A percentile compares a stretch with the other conserved stretches of the same genome.
Conservation (phyloP, 2,329 filamentous ascomycete species). For the Ceratocystis smalleyi region DNA sequence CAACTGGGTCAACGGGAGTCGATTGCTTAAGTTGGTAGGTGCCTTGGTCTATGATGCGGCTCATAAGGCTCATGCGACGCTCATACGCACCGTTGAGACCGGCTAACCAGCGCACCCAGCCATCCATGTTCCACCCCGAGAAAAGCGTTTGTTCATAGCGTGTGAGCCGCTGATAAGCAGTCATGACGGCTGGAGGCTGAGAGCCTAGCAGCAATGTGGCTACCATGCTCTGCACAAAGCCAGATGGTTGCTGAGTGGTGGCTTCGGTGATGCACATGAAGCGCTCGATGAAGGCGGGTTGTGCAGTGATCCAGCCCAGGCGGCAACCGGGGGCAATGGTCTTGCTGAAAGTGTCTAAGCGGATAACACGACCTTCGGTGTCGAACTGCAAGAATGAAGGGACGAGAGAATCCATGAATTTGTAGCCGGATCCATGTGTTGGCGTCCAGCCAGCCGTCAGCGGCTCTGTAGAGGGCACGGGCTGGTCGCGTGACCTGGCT, state of each 20-base stretch:
- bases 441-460: constrained; percentile 21
- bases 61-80: constrained; percentile 69
- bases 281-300: constrained; percentile 62
- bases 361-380: constrained; percentile 70
- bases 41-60: constrained; percentile 52
- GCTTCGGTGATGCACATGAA: constrained; percentile 54
- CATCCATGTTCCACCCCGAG: constrained; percentile 58
- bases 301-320: constrained; percentile 78
- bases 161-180: constrained; percentile 30
- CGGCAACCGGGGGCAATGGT: constrained; percentile 80
- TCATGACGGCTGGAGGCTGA: constrained; percentile 30
- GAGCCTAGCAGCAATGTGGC: constrained; percentile 62
- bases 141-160: constrained; percentile 34
- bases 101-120: constrained; percentile 84
- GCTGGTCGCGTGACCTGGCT: constrained; percentile 32
- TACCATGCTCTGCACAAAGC: constrained; percentile 75
- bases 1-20: constrained; percentile 29
- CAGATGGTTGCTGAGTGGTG: constrained; percentile 68
- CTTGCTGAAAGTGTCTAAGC: constrained; percentile 88
- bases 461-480: constrained; percentile 23
- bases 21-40: constrained; percentile 48
- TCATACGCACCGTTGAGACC: constrained; percentile 75
- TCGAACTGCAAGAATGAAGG: constrained; percentile 74
- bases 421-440: constrained; percentile 43
- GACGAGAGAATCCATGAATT: constrained; percentile 67